Conservation (phyloP, 2,329 filamentous ascomycete species). For the Leptographium wingfieldii region DNA sequence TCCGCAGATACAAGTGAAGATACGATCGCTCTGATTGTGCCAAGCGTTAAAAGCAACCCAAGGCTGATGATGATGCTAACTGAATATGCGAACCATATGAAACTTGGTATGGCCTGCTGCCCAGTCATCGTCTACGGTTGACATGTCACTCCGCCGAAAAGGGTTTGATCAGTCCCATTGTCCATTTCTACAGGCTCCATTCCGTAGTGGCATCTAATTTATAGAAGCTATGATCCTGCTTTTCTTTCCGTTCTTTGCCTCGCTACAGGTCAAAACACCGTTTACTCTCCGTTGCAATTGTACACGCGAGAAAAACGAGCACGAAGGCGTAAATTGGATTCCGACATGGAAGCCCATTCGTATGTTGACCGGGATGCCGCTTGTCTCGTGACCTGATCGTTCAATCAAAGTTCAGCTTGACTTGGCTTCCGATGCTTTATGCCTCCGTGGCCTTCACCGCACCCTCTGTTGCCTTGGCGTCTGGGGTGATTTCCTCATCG, state of each 20-base stretch:
- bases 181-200: not conserved
- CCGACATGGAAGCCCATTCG: not conserved
- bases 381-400: not conserved
- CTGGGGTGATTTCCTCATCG: conserved; percentile 23
- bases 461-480: conserved; percentile 13
- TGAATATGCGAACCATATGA: too few relatives aligned
- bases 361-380: not conserved
- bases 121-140: not conserved
- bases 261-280: not conserved
- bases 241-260: not conserved
- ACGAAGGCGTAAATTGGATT: not conserved
- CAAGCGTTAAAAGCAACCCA: too few relatives aligned
- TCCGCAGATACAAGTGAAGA: too few relatives aligned
- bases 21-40: too few relatives aligned
- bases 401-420: not conserved
- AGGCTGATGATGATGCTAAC: too few relatives aligned
- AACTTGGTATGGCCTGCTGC: too few relatives aligned
- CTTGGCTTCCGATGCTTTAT: not conserved
- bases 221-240: not conserved
- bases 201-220: not conserved
- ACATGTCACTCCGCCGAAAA: not conserved
- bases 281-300: not conserved
- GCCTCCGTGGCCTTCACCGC: not conserved
- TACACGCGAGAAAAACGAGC: not conserved
- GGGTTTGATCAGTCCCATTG: not conserved